These are phyloP conservation scores for Thalassiosira livingstoniorum DNA, from an alignment of 352 stramenopile genomes.

Conservation along the genomic window DNA sequence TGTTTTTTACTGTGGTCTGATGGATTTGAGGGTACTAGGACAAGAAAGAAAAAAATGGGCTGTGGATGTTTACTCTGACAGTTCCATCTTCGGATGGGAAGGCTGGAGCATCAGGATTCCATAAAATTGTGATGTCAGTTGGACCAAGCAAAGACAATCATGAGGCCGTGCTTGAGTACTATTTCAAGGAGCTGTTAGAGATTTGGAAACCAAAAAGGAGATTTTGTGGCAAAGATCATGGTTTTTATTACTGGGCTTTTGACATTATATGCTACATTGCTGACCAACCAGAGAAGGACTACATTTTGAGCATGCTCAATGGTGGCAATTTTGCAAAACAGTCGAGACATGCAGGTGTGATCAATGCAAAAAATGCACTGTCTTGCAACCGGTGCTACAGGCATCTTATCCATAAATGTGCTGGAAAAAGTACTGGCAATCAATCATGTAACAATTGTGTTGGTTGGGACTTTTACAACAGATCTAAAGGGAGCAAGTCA, in stretches of 20 bases:
- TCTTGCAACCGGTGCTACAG: neutral
- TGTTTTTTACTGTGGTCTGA: constrained; percentile 21
- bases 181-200: neutral
- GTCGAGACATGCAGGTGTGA: neutral
- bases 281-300: constrained; percentile 5
- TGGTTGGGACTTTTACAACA: neutral
- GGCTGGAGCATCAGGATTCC: constrained; percentile 14
- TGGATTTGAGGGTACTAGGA: constrained; percentile 13
- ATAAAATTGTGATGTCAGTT: constrained; percentile 9
- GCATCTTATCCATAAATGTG: neutral
- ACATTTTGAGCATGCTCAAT: neutral
- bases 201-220: neutral
- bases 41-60: constrained; percentile 19
- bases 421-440: neutral
- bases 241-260: neutral
- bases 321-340: neutral
- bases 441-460: neutral
- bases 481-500: neutral
- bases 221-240: neutral
- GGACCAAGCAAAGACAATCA: neutral
- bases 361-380: neutral
- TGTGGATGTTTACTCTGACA: constrained; percentile 40
- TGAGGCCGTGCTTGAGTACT: constrained; percentile 5
- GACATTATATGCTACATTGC: constrained; percentile 14
- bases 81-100: neutral